Evolutionary conservation across 208 protist genomes (phyloP).

Genomic region (Kentomonas sorsogonicus): DNA sequence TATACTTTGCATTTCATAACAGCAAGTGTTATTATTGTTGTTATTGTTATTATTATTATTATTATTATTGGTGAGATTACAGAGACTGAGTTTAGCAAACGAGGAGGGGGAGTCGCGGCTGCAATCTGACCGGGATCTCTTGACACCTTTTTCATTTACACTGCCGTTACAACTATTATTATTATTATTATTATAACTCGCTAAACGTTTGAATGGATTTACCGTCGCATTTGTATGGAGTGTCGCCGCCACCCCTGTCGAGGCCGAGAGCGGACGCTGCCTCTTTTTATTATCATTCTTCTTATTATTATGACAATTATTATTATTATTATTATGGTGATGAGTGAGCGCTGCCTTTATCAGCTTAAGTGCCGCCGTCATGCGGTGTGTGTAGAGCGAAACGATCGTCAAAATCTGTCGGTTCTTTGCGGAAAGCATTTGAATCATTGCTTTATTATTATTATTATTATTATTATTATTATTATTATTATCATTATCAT

Average conservation of each 20-base stretch:
- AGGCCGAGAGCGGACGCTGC: background rate
- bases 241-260: background rate
- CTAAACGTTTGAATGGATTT: background rate
- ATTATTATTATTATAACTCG: conserved; percentile 4
- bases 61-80: background rate
- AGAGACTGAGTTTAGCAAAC: background rate
- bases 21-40: conserved; percentile 3
- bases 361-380: background rate
- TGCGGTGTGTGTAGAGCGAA: background rate
- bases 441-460: background rate
- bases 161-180: conserved; percentile 6
- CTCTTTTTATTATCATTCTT: conserved; percentile 6
- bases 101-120: background rate
- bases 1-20: no score
- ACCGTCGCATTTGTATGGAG: background rate
- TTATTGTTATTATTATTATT: conserved; percentile 1
- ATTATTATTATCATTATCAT: background rate
- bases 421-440: background rate
- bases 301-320: conserved; percentile 5
- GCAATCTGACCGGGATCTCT: conserved; percentile 9
- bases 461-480: conserved; percentile 10
- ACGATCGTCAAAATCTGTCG: background rate
- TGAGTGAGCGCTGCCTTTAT: background rate
- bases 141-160: conserved; percentile 5
- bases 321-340: conserved; percentile 1